Conservation (phyloP, 2,329 filamentous ascomycete species). For the Lasiodiplodia citricola region DNA sequence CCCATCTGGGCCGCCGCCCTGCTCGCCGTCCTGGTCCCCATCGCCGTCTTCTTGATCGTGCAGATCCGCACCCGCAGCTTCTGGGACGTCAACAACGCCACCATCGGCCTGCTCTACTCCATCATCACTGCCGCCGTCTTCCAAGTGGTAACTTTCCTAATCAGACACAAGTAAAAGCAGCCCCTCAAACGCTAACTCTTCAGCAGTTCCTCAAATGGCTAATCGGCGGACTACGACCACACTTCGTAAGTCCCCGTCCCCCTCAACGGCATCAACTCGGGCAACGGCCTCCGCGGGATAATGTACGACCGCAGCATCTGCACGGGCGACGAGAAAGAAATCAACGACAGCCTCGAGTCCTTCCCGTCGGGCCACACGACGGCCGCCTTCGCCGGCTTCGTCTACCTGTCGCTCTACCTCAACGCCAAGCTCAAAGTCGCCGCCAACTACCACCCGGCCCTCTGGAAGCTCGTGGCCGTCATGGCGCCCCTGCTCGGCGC, state of each 20-base stretch:
- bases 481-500: constrained; percentile 72
- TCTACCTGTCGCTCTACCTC: constrained; percentile 74
- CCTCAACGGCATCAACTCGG: constrained; percentile 46
- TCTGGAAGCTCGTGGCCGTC: constrained; percentile 73
- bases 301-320: constrained; percentile 75
- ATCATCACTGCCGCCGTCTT: constrained; percentile 75
- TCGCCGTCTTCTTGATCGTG: constrained; percentile 67
- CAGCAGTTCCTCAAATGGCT: constrained; percentile 69
- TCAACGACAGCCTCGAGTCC: constrained; percentile 72
- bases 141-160: constrained; percentile 58
- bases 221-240: constrained; percentile 67
- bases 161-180: not conserved
- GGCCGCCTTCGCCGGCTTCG: constrained; percentile 73
- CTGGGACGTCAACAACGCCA: constrained; percentile 68
- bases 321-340: constrained; percentile 67
- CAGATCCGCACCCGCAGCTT: constrained; percentile 66
- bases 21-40: constrained; percentile 68
- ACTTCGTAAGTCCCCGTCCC: constrained; percentile 39
- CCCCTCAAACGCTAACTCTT: not conserved
- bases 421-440: constrained; percentile 81
- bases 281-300: constrained; percentile 62
- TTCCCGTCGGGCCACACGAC: constrained; percentile 78
- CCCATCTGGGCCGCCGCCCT: constrained; percentile 74
- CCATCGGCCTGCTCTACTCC: constrained; percentile 71
- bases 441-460: constrained; percentile 71